phyloP scores from a whole-genome alignment of 306 rosid species.

The Bauhinia variegata region DNA sequence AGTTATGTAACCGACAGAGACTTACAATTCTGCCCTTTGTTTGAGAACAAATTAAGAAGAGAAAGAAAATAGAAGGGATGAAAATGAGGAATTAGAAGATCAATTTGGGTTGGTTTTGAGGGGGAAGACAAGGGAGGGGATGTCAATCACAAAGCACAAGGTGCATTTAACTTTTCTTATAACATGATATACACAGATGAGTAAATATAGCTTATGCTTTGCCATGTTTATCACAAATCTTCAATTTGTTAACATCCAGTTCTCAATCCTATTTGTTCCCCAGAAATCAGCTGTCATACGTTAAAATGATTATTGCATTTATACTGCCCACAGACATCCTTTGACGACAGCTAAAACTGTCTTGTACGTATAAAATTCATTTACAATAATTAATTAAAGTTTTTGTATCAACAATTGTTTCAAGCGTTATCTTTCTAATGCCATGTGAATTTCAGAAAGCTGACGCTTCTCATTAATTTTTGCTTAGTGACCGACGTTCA shows the following conservation, averaged over 20 bases:
- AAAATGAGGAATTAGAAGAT: too few relatives aligned
- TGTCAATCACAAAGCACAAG: slow-evolving; percentile 5
- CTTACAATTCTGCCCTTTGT: too few relatives aligned
- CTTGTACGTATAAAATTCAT: background rate
- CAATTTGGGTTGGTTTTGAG: too few relatives aligned
- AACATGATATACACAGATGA: too few relatives aligned
- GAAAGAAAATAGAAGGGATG: too few relatives aligned
- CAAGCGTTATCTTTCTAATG: background rate
- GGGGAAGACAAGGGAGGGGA: background rate
- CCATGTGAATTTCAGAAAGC: slow-evolving; percentile 23
- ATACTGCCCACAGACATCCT: slow-evolving; percentile 6
- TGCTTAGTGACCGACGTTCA: slow-evolving; percentile 89
- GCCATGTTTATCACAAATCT: background rate
- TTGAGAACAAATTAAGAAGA: too few relatives aligned
- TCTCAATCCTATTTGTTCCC: slow-evolving; percentile 8
- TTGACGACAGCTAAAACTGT: slow-evolving; percentile 2
- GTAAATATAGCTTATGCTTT: too few relatives aligned
- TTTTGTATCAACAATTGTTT: background rate
- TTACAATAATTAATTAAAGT: background rate
- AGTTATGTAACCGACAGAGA: too few relatives aligned
- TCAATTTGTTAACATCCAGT: slow-evolving; percentile 16
- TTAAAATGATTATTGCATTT: background rate
- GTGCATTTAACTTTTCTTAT: slow-evolving; percentile 25
- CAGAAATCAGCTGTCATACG: slow-evolving; percentile 2
- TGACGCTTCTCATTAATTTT: slow-evolving; percentile 25